A percentile compares a stretch with the other conserved stretches of the same genome.
Conservation (phyloP, 805 yeast species). For the Candida corydali region DNA sequence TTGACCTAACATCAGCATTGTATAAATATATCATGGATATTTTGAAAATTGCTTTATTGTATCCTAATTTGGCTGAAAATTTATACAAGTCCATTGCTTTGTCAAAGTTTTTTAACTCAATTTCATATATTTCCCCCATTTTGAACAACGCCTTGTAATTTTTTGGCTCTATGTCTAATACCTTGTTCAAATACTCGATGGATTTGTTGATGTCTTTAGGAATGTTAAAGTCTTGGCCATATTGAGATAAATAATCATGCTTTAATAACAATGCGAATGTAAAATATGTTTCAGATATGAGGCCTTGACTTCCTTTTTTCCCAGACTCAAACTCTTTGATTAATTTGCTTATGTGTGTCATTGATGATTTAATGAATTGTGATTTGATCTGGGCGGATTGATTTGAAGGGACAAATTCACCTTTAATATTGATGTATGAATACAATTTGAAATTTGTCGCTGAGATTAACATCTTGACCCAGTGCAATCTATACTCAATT, state of each 20-base stretch:
- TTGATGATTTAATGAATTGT: conserved; percentile 34
- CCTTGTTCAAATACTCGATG: conserved; percentile 25
- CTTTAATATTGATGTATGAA: conserved; percentile 40
- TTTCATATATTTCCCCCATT: conserved; percentile 37
- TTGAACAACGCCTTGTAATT: conserved; percentile 32
- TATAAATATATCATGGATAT: conserved; percentile 35
- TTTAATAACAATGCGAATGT: conserved; percentile 36
- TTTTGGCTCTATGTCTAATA: conserved; percentile 28
- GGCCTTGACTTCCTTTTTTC: conserved; percentile 10
- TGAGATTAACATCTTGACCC: conserved; percentile 39
- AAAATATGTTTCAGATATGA: conserved; percentile 28
- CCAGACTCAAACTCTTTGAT: conserved; percentile 28
- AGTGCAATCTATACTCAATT: conserved; percentile 35
- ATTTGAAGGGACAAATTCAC: conserved; percentile 30
- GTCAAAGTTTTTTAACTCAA: conserved; percentile 27
- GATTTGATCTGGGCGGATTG: conserved; percentile 28
- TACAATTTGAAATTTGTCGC: conserved; percentile 37
- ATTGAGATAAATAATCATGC: conserved; percentile 27
- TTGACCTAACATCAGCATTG: conserved; percentile 30
- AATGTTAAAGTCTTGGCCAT: conserved; percentile 34
- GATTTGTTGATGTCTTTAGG: conserved; percentile 25
- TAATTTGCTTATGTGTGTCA: conserved; percentile 33
- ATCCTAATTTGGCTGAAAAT: conserved; percentile 38
- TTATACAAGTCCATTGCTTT: conserved; percentile 31
- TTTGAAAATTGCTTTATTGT: conserved; percentile 41